Conservation (phyloP, 495 filamentous ascomycete genomes). For the Lasiosphaeria miniovina region DNA sequence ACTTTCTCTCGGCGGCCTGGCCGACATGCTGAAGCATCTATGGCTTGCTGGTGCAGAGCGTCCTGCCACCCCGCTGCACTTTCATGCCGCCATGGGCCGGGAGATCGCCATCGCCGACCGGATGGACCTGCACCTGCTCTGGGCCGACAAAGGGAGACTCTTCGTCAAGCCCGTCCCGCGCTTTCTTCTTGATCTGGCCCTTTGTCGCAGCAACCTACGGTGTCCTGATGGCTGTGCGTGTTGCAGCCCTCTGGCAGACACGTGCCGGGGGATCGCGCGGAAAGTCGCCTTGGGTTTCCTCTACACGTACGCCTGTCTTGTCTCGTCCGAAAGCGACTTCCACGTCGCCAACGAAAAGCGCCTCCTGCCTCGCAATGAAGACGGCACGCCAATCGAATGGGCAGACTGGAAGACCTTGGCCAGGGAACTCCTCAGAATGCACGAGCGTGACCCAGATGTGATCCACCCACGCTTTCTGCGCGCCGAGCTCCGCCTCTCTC, state of each 20-base stretch:
- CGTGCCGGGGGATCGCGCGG: neutral
- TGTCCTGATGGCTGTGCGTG: slow-evolving; percentile 11
- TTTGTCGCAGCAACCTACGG: slow-evolving; percentile 11
- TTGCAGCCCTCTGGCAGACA: too few relatives aligned
- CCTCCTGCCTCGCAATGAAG: slow-evolving; percentile 26
- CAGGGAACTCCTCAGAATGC: slow-evolving; percentile 8
- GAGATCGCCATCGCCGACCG: slow-evolving; percentile 12
- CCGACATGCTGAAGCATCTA: slow-evolving; percentile 14
- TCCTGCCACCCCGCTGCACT: slow-evolving; percentile 13
- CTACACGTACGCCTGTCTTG: slow-evolving; percentile 34
- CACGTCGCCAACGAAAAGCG: slow-evolving; percentile 30
- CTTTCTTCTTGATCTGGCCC: slow-evolving; percentile 12
- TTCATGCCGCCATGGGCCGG: slow-evolving; percentile 9
- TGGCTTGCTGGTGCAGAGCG: slow-evolving; percentile 17
- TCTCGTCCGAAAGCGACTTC: slow-evolving; percentile 39
- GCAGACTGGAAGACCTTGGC: slow-evolving; percentile 7
- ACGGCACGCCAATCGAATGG: slow-evolving; percentile 8
- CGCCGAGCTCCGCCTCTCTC: neutral
- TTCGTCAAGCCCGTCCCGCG: slow-evolving; percentile 19
- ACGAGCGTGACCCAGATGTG: neutral
- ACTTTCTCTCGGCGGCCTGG: slow-evolving; percentile 13
- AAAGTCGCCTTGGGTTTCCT: slow-evolving; percentile 36
- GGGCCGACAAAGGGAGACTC: slow-evolving; percentile 12
- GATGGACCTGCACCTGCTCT: slow-evolving; percentile 22
- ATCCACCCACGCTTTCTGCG: slow-evolving; percentile 10